A percentile compares a stretch with the other conserved stretches of the same genome.
phyloP scores from a whole-genome alignment of 306 rosid genomes.

The Mimosa bimucronata region DNA sequence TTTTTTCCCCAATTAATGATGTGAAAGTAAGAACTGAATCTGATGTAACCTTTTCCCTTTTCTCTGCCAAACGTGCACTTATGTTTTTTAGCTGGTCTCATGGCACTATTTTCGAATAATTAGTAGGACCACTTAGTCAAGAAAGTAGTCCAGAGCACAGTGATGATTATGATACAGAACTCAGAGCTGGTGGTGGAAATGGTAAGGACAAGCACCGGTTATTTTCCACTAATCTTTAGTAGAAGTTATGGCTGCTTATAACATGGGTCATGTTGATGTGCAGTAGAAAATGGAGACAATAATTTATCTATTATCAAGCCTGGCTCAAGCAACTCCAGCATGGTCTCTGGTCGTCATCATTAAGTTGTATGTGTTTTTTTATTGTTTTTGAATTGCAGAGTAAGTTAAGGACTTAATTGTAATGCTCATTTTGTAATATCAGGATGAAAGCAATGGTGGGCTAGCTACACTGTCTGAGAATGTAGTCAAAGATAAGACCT shows the following conservation, averaged over 20 bases:
- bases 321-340: constrained; percentile 42
- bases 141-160: constrained; percentile 48
- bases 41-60: background rate
- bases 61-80: background rate
- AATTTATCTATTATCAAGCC: constrained; percentile 37
- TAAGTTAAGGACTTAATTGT: constrained; percentile 50
- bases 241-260: constrained; percentile 41
- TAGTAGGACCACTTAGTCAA: constrained; percentile 42
- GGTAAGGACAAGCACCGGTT: constrained; percentile 47
- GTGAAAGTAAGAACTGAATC: constrained; percentile 3
- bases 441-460: constrained; percentile 65
- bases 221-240: constrained; percentile 28
- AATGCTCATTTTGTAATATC: constrained; percentile 50
- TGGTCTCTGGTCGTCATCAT: constrained; percentile 79
- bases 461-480: constrained; percentile 42
- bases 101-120: constrained; percentile 35
- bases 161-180: constrained; percentile 44
- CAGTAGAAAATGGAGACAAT: constrained; percentile 55
- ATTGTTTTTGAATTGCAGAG: constrained; percentile 49
- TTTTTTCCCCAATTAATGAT: background rate
- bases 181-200: constrained; percentile 35
- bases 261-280: constrained; percentile 34
- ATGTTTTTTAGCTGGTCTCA: background rate
- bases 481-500: constrained; percentile 40
- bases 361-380: constrained; percentile 99